Conservation (phyloP, 1,284 basidiomycete species). For the Ustilago sp. region DNA sequence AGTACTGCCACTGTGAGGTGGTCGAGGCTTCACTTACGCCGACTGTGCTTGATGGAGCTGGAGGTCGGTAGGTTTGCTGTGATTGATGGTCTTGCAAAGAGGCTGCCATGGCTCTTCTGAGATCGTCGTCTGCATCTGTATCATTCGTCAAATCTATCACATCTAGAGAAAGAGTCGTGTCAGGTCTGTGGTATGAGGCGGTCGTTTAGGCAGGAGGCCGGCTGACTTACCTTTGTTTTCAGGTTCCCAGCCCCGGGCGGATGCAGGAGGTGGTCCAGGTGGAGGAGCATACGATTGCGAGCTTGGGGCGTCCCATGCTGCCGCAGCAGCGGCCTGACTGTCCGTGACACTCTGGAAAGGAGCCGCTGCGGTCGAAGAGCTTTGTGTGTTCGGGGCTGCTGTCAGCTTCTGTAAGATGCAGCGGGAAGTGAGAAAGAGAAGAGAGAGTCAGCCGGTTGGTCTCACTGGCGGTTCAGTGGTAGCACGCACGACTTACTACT, state of each 20-base stretch:
- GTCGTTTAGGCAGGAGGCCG: neutral
- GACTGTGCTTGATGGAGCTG: constrained; percentile 38
- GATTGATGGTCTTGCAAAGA: constrained; percentile 43
- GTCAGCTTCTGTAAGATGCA: constrained; percentile 11
- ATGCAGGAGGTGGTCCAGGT: constrained; percentile 22
- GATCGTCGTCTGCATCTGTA: constrained; percentile 42
- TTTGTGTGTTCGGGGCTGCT: constrained; percentile 9
- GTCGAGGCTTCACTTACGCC: constrained; percentile 34
- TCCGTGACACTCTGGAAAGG: constrained; percentile 15
- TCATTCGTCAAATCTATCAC: constrained; percentile 49
- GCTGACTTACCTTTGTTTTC: constrained; percentile 25
- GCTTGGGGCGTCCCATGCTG: constrained; percentile 28
- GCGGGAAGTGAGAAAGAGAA: neutral
- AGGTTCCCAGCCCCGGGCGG: constrained; percentile 11
- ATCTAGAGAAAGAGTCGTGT: constrained; percentile 8
- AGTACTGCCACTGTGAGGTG: neutral
- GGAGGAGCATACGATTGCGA: constrained; percentile 27
- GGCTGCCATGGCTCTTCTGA: constrained; percentile 42
- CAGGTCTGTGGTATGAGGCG: neutral
- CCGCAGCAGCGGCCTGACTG: neutral
- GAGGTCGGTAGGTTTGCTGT: constrained; percentile 26
- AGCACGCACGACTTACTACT: constrained; percentile 24
- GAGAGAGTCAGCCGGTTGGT: neutral
- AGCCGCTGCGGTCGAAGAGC: constrained; percentile 20
- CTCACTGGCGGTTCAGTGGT: no score